Evolutionary conservation across 331 rosid species (phyloP).

Genomic region (Rosa hybrid): DNA sequence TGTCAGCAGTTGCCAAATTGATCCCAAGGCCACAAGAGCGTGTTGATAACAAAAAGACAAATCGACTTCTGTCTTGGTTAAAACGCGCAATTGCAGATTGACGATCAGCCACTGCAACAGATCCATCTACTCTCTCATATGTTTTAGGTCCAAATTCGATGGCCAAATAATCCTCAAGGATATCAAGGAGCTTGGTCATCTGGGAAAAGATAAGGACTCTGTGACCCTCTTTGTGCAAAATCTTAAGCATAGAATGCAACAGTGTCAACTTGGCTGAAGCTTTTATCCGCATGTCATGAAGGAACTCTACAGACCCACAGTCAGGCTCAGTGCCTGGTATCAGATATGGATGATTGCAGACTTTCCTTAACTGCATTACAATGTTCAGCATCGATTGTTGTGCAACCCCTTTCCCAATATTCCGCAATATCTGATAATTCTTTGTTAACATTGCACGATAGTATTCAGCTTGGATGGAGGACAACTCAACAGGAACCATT

Average conservation of each 20-base stretch:
- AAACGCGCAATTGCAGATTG: conserved; percentile 94
- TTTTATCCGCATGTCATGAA: conserved; percentile 99
- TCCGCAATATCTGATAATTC: conserved; percentile 91
- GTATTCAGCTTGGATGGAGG: conserved; percentile 98
- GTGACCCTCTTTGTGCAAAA: conserved; percentile 81
- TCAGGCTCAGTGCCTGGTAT: conserved; percentile 99
- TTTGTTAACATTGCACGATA: conserved; percentile 99
- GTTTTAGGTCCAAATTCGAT: conserved; percentile 98
- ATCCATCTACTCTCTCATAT: conserved; percentile 96
- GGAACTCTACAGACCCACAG: conserved; percentile 88
- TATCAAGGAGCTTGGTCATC: conserved; percentile 99
- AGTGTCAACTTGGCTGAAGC: conserved; percentile 97
- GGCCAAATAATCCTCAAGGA: conserved; percentile 89
- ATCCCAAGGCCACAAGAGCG: conserved; percentile 99
- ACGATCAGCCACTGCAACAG: conserved; percentile 94
- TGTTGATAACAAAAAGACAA: conserved; percentile 95
- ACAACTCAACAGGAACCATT: conserved; percentile 99
- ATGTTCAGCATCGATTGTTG: conserved; percentile 97
- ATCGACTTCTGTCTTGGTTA: conserved; percentile 96
- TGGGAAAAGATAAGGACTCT: conserved; percentile 96
- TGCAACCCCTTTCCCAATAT: conserved; percentile 95
- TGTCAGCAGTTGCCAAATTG: conserved; percentile 98
- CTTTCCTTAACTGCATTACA: conserved; percentile 98
- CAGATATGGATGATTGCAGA: conserved; percentile 99
- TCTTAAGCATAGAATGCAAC: conserved; percentile 95